Conservation (phyloP, 768 basidiomycete species). For the Asterophora parasitica region DNA sequence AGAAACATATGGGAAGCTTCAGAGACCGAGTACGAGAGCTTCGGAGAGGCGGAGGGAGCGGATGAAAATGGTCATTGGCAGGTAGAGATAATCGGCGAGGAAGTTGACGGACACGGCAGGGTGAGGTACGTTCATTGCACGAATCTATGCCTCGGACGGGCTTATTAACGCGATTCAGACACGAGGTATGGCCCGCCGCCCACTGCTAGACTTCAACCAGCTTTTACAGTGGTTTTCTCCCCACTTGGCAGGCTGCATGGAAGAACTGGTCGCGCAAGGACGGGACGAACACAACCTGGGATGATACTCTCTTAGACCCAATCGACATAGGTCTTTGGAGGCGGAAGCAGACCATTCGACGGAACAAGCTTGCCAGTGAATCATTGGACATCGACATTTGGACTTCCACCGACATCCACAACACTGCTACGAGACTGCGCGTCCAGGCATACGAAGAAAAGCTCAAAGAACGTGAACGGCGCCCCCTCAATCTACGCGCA, state of each 20-base stretch:
- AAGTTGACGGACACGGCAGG: conserved; percentile 28
- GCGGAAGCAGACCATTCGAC: conserved; percentile 23
- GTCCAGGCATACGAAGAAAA: conserved; percentile 46
- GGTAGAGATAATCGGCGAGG: conserved; percentile 35
- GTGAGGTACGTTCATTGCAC: conserved; percentile 23
- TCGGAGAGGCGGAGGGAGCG: conserved; percentile 24
- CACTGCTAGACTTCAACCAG: not conserved
- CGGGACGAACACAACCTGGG: conserved; percentile 55
- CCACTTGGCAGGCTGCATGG: conserved; percentile 44
- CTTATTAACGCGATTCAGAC: conserved; percentile 16
- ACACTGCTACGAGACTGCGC: conserved; percentile 37
- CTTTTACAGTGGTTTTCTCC: not conserved
- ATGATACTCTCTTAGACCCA: conserved; percentile 20
- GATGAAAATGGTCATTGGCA: conserved; percentile 26
- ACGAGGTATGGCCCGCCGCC: conserved; percentile 24
- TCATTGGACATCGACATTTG: conserved; percentile 37
- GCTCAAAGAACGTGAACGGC: conserved; percentile 13
- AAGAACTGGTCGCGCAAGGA: conserved; percentile 44
- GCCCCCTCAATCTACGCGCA: not conserved
- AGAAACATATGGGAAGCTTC: conserved; percentile 15
- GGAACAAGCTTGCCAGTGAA: conserved; percentile 23
- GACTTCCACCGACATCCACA: conserved; percentile 36
- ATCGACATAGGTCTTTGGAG: conserved; percentile 29
- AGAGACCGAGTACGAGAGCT: conserved; percentile 24
- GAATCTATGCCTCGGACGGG: not conserved